Conservation (phyloP, 306 rosid genomes). For the Styphnolobium japonicum region DNA sequence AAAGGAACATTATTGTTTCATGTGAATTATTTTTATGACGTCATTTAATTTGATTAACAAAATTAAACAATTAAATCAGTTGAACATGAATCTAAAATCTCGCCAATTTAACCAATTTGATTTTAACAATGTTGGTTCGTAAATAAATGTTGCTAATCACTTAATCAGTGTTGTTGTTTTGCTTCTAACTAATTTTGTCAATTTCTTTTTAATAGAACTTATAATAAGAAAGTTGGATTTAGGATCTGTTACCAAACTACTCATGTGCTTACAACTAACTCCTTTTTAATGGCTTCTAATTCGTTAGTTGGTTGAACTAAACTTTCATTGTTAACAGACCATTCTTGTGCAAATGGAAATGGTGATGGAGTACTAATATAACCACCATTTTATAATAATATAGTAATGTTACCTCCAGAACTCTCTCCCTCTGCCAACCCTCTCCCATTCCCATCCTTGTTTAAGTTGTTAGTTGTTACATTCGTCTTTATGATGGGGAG, state of each 20-base stretch:
- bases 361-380: neutral
- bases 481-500: neutral
- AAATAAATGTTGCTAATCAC: no score
- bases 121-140: no score
- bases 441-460: no score
- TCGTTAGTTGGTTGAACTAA: conserved; percentile 22
- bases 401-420: neutral
- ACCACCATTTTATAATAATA: neutral
- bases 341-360: neutral
- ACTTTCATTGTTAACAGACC: neutral
- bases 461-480: neutral
- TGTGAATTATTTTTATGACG: no score
- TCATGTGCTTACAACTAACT: conserved; percentile 10
- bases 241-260: conserved; percentile 2
- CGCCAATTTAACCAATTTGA: no score
- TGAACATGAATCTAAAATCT: no score
- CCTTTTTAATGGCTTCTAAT: conserved; percentile 15
- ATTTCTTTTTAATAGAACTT: neutral
- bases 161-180: neutral
- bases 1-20: no score
- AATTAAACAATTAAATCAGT: no score
- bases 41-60: no score
- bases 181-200: neutral
- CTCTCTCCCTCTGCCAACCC: neutral
- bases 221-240: neutral